Percentiles rank a stretch among this genome's conserved stretches.
Evolutionary conservation across 768 basidiomycete species (phyloP).

Genomic region (Rhodotorula diobovata): DNA sequence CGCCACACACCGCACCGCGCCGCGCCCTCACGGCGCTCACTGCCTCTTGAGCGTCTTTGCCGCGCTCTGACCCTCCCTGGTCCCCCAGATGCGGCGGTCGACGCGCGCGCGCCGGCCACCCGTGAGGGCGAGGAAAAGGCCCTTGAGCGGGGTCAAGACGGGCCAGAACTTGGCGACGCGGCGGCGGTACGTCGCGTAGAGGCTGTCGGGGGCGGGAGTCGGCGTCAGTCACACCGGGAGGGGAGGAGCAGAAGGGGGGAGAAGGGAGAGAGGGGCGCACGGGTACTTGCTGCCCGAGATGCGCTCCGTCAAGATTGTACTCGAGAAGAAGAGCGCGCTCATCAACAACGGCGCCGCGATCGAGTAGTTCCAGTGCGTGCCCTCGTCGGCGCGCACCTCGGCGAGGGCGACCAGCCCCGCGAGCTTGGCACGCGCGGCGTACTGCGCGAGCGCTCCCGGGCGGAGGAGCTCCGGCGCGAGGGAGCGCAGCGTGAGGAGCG

Average conservation of each 20-base stretch:
- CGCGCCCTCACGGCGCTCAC: no score
- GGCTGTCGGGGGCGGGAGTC: not conserved
- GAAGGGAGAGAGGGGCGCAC: conserved; percentile 14
- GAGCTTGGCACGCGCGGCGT: not conserved
- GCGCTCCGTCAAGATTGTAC: conserved; percentile 72
- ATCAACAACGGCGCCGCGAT: conserved; percentile 61
- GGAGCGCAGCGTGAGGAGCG: conserved; percentile 4
- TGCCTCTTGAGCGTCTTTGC: conserved; percentile 22
- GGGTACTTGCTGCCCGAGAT: conserved; percentile 74
- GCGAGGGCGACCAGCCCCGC: conserved; percentile 34
- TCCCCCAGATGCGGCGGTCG: conserved; percentile 53
- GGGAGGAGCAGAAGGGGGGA: not conserved
- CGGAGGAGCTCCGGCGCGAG: conserved; percentile 24
- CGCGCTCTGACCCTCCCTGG: not conserved
- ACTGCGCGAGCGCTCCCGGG: not conserved
- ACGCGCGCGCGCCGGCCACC: conserved; percentile 49
- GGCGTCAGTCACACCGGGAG: no score
- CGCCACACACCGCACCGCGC: no score
- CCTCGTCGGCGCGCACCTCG: conserved; percentile 42
- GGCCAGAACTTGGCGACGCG: conserved; percentile 78
- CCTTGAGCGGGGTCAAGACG: conserved; percentile 53
- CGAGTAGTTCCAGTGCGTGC: conserved; percentile 37
- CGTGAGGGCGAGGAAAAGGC: conserved; percentile 48
- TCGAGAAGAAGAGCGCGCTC: conserved; percentile 67
- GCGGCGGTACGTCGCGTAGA: conserved; percentile 65